phyloP scores from a whole-genome alignment of 495 filamentous ascomycete genomes.

The Saxophila tyrrhenica region DNA sequence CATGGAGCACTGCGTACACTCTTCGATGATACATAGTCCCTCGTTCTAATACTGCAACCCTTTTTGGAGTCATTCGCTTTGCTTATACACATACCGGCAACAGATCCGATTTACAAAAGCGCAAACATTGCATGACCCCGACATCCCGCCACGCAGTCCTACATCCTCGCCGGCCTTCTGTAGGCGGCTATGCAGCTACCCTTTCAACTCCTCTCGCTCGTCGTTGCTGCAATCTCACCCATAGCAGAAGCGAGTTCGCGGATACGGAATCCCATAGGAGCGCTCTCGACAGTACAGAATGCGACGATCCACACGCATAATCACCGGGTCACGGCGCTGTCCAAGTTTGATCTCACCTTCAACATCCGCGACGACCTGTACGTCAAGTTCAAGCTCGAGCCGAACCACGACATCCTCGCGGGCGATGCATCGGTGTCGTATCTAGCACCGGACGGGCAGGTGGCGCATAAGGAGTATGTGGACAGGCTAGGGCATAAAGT shows the following conservation, averaged over 20 bases:
- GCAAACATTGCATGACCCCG: no score
- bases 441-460: constrained; percentile 54
- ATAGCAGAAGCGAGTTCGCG: constrained; percentile 51
- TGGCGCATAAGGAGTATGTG: constrained; percentile 51
- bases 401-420: constrained; percentile 81
- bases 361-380: constrained; percentile 44
- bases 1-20: no score
- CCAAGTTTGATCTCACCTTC: constrained; percentile 76
- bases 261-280: constrained; percentile 62
- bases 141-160: no score
- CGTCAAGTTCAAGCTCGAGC: constrained; percentile 72
- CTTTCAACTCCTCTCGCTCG: constrained; percentile 10
- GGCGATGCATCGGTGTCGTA: constrained; percentile 65
- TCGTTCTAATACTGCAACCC: no score
- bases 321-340: constrained; percentile 64
- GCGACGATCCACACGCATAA: constrained; percentile 66
- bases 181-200: background rate
- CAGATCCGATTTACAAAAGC: no score
- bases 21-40: no score
- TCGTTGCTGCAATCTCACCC: constrained; percentile 1
- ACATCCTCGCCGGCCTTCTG: no score
- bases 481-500: constrained; percentile 63
- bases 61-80: background rate
- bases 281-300: constrained; percentile 62
- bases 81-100: background rate